Conservation (phyloP, 2,329 filamentous ascomycete genomes). For the Parafenestella ontariensis region DNA sequence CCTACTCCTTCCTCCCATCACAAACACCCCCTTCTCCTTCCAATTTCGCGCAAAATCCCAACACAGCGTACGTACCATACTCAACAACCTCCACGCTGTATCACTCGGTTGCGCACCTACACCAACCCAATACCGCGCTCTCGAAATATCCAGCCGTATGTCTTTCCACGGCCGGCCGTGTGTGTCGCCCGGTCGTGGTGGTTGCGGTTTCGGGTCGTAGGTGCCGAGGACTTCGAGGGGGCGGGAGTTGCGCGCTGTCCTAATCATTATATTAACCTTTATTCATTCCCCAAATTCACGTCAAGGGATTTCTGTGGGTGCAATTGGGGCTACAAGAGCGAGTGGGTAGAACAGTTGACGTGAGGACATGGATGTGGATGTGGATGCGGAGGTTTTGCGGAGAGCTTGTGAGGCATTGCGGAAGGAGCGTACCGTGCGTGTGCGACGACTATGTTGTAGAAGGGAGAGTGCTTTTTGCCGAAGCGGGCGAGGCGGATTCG, state of each 20-base stretch:
- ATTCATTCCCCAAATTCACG: too few relatives aligned
- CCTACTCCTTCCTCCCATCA: too few relatives aligned
- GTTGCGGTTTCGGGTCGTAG: constrained; percentile 66
- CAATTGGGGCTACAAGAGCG: too few relatives aligned
- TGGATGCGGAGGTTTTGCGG: neutral
- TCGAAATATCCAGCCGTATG: constrained; percentile 79
- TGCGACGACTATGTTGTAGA: constrained; percentile 97
- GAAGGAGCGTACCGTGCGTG: constrained; percentile 78
- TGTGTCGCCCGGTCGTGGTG: constrained; percentile 58
- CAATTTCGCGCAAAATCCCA: neutral
- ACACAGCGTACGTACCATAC: constrained; percentile 63
- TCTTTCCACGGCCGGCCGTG: constrained; percentile 80
- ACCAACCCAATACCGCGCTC: constrained; percentile 95
- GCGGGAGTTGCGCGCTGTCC: constrained; percentile 83
- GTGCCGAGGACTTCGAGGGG: constrained; percentile 89
- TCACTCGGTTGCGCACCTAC: constrained; percentile 95
- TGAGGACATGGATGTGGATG: too few relatives aligned
- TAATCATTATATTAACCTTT: too few relatives aligned
- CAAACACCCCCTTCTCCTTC: neutral
- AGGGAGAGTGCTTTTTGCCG: constrained; percentile 83
- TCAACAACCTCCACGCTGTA: constrained; percentile 83
- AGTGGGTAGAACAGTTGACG: too few relatives aligned
- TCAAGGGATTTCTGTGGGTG: too few relatives aligned
- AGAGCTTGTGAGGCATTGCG: neutral
- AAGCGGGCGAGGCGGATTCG: constrained; percentile 94